A percentile compares a stretch with the other conserved stretches of the same genome.
Conservation (phyloP, 2,329 filamentous ascomycete genomes). For the Cladorrhinum sp. region DNA sequence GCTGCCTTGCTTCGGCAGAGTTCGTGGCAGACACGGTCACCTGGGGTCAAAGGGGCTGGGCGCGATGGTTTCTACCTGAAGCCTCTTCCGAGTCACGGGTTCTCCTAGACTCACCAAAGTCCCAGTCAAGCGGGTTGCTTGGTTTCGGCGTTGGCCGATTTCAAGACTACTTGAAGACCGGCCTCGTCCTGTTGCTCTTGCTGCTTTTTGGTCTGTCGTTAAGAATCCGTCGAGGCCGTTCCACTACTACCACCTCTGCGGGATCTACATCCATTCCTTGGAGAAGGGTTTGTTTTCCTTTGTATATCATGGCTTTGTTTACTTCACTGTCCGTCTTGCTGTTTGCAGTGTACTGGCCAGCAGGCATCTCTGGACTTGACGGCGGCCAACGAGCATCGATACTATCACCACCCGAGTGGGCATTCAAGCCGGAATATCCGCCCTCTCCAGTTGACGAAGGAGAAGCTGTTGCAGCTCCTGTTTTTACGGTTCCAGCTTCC, state of each 20-base stretch:
- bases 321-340: conserved; percentile 14
- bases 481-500: conserved; percentile 46
- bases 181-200: conserved; percentile 5
- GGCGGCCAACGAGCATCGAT: not conserved
- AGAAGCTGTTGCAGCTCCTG: conserved; percentile 6
- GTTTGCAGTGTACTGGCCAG: conserved; percentile 5
- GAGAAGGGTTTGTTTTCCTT: not conserved
- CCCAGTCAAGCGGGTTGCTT: not conserved
- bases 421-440: not conserved
- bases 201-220: conserved; percentile 5
- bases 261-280: not conserved
- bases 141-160: not conserved
- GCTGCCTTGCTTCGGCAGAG: conserved; percentile 2
- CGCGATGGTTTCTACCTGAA: not conserved
- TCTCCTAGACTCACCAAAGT: not conserved
- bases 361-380: not conserved
- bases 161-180: conserved; percentile 3
- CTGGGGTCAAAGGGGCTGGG: not conserved
- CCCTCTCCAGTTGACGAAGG: not conserved
- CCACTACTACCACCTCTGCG: not conserved
- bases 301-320: conserved; percentile 19
- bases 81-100: conserved; percentile 6
- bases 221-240: not conserved
- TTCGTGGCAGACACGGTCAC: not conserved
- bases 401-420: not conserved